These are phyloP conservation scores for Dothidotthia symphoricarpi DNA, from an alignment of 2,329 filamentous ascomycete species.

Conservation along the genomic window DNA sequence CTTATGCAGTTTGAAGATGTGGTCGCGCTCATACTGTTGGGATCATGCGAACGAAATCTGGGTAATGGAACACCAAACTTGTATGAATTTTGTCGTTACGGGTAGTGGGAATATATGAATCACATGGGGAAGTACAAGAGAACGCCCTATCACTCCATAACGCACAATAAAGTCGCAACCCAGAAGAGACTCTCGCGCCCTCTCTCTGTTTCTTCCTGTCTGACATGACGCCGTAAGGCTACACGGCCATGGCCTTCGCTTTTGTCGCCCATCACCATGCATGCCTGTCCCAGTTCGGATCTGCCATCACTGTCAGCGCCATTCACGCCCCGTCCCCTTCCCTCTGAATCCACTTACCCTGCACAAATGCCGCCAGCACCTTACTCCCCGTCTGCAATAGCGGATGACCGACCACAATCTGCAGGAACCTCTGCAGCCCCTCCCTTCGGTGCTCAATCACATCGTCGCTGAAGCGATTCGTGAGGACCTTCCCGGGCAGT, in stretches of 20 bases:
- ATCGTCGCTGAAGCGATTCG: constrained; percentile 95
- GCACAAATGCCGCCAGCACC: constrained; percentile 92
- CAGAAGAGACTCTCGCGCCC: neutral
- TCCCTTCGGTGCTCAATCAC: constrained; percentile 93
- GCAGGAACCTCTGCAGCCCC: constrained; percentile 90
- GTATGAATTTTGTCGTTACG: too few relatives aligned
- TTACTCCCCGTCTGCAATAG: constrained; percentile 96
- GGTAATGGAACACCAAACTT: too few relatives aligned
- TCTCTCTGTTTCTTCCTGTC: neutral
- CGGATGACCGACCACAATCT: constrained; percentile 96
- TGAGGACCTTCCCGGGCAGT: constrained; percentile 94
- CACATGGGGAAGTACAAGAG: neutral
- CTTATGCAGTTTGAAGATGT: too few relatives aligned
- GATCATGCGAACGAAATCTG: too few relatives aligned
- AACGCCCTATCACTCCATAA: constrained; percentile 27
- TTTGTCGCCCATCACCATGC: constrained; percentile 29
- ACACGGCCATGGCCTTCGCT: neutral
- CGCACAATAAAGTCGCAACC: constrained; percentile 19
- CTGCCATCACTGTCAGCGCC: constrained; percentile 44
- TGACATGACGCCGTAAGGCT: neutral
- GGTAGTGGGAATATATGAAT: constrained; percentile 2
- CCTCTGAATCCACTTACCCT: constrained; percentile 60
- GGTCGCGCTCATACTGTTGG: neutral
- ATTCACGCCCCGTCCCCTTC: neutral
- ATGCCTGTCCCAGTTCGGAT: constrained; percentile 78